These are phyloP conservation scores for Neophaeococcomyces mojaviensis DNA, from an alignment of 2,329 filamentous ascomycete species.

Conservation along the genomic window DNA sequence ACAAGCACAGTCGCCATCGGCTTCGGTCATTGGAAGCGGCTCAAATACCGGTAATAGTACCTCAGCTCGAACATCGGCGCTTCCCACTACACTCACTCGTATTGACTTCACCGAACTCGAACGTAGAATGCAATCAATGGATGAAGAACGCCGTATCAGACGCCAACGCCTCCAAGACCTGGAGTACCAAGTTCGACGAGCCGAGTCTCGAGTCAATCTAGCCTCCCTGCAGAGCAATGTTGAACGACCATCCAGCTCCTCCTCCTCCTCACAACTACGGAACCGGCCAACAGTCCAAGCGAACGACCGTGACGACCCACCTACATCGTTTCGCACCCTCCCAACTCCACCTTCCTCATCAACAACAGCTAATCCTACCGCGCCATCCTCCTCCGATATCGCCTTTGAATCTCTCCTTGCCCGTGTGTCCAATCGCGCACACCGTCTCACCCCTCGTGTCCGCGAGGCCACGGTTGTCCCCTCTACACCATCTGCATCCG, in stretches of 20 bases:
- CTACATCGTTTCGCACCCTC: background rate
- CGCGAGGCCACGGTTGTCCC: background rate
- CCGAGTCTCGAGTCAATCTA: constrained; percentile 19
- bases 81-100: constrained; percentile 13
- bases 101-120: constrained; percentile 4
- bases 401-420: background rate
- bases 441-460: background rate
- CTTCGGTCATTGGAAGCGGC: background rate
- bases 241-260: background rate
- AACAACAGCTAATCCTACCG: background rate
- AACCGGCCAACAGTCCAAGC: background rate
- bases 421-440: background rate
- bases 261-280: background rate
- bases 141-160: constrained; percentile 12
- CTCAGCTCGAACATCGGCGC: constrained; percentile 15
- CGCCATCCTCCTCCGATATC: background rate
- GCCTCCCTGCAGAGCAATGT: constrained; percentile 10
- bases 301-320: background rate
- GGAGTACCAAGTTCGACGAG: constrained; percentile 18
- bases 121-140: constrained; percentile 9
- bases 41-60: background rate
- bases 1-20: background rate
- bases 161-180: constrained; percentile 16
- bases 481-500: background rate
- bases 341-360: background rate